Evolutionary conservation across 2,329 filamentous ascomycete genomes (phyloP).

Genomic region (Orbilia ellipsospora): DNA sequence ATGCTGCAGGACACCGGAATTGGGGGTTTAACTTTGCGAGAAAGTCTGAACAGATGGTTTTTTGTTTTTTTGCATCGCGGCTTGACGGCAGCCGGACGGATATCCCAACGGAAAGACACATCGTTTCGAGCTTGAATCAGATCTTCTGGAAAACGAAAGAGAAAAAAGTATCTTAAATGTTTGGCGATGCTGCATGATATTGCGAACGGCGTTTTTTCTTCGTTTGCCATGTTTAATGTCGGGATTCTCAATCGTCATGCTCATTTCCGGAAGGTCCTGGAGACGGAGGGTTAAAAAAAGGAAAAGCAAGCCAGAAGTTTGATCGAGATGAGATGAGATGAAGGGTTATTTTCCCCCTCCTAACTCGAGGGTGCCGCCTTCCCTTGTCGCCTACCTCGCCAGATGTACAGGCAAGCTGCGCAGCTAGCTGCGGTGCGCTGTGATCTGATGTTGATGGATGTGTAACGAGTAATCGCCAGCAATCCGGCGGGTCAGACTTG

Average conservation of each 20-base stretch:
- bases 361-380: constrained; percentile 11
- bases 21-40: neutral
- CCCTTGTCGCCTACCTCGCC: neutral
- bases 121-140: neutral
- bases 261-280: constrained; percentile 45
- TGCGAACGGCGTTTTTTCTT: constrained; percentile 5
- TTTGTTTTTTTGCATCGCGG: constrained; percentile 2
- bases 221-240: constrained; percentile 13
- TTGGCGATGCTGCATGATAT: constrained; percentile 8
- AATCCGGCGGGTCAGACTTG: constrained; percentile 7
- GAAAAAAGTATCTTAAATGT: neutral
- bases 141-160: neutral
- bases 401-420: too few species aligned
- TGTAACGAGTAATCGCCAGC: constrained; percentile 12
- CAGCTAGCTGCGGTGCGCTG: neutral
- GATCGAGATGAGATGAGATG: constrained; percentile 46
- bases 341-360: neutral
- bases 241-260: constrained; percentile 28
- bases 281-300: neutral
- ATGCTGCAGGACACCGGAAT: constrained; percentile 23
- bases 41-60: constrained; percentile 1
- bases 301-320: constrained; percentile 3
- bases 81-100: constrained; percentile 1
- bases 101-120: neutral
- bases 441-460: neutral